Base-by-base conservation (phyloP, 108 stramenopile species). In the Conticribra weissflogii region DNA sequence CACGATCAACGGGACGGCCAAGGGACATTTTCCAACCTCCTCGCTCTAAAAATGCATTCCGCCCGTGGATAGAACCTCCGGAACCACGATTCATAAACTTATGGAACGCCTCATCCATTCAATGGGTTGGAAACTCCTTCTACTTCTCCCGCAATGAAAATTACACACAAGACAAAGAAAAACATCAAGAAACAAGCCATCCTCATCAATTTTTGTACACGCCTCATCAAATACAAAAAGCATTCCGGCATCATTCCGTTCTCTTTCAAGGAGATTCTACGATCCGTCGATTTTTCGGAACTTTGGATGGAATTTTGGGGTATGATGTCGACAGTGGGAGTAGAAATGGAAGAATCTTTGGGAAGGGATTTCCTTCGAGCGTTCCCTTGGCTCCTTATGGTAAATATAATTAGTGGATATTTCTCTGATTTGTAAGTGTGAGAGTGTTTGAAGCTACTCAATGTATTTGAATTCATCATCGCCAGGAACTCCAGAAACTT, bases 201-300 rank as follows among this genome's bases (percentile, higher is more conserved):
- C 29, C 30, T 16, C 2, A 41, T 9, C 12, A 12, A 41, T 41
- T 9, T 41, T 31, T 30, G 12, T 57, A 57, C 30, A 57, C 56
- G 1, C 56, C 56, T 18, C 56, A 57, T 30, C 56, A 57, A 57
- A 57, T 57, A 16, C 56, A 57, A 57, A 57, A 57, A 15, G 56
- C 56, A 57, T 57, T 57, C 33, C 56, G 56, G 25, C 56, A 57
- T n/a, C 56, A 57, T 30, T 57, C 56, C 9, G 33, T 57, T 2
- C 7, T 57, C 19, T 31, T 57, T 30, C 56, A 57, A 31, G 56
- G 56, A 14, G 56, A 57, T n/a, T 57, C 56, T 18, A 57, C 56
- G 2, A n/a, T 57, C 33, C 56, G 56, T 15, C 25, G 56, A 57
- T 57, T 57, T 3, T 57, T 32, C 33, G 56, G 56, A 18, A 30